phyloP scores from a whole-genome alignment of 495 filamentous ascomycete genomes.

The Diplogelasinospora grovesii region DNA sequence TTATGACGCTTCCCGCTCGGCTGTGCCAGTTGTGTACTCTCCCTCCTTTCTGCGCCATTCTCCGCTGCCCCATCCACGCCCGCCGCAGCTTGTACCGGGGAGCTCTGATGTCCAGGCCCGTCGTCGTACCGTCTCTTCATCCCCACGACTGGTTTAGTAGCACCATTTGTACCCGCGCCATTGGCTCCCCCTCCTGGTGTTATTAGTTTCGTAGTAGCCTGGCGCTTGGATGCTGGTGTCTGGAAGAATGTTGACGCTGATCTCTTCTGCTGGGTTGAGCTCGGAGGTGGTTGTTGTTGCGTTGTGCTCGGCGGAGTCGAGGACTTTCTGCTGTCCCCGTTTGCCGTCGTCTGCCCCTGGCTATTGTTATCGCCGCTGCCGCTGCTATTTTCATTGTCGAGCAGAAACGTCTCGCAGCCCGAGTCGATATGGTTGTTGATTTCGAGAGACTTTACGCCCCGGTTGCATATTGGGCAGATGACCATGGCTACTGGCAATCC shows the following conservation, averaged over 20 bases:
- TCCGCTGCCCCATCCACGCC: slow-evolving; percentile 11
- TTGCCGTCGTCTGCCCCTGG: neutral
- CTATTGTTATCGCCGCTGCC: slow-evolving; percentile 15
- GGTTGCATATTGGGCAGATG: slow-evolving; percentile 78
- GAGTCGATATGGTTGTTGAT: slow-evolving; percentile 95
- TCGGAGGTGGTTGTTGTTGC: slow-evolving; percentile 16
- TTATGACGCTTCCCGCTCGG: slow-evolving; percentile 53
- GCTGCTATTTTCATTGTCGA: too few species aligned
- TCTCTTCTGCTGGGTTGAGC: slow-evolving; percentile 44
- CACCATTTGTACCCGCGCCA: slow-evolving; percentile 13
- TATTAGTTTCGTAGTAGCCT: slow-evolving; percentile 21
- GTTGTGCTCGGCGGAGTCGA: slow-evolving; percentile 1
- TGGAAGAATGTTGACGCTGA: slow-evolving; percentile 72
- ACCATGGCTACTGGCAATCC: slow-evolving; percentile 52
- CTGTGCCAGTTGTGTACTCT: slow-evolving; percentile 10
- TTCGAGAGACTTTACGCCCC: slow-evolving; percentile 61
- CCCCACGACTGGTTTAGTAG: slow-evolving; percentile 1
- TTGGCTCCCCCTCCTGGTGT: slow-evolving; percentile 10
- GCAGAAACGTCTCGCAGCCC: slow-evolving; percentile 56
- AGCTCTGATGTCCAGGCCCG: slow-evolving; percentile 30
- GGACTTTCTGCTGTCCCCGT: too few species aligned
- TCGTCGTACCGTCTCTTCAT: slow-evolving; percentile 40
- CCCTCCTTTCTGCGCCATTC: slow-evolving; percentile 14
- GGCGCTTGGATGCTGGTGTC: slow-evolving; percentile 54
- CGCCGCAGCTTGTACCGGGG: slow-evolving; percentile 11